Evolutionary conservation across 768 basidiomycete genomes (phyloP).

Genomic region (Fomitopsis serialis): DNA sequence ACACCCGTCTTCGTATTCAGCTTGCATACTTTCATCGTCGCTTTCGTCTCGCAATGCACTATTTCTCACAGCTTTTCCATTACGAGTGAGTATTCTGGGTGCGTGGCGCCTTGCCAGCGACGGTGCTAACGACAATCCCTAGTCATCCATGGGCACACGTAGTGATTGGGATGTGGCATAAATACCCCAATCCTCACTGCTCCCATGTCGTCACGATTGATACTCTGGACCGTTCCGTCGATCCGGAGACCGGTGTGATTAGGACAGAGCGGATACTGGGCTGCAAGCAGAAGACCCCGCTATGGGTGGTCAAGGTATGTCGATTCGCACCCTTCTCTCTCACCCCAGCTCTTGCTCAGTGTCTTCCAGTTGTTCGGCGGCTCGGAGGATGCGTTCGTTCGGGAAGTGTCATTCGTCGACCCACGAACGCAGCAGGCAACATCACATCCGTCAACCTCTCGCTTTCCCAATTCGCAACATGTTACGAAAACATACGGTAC

Average conservation of each 20-base stretch:
- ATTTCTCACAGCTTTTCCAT: conserved; percentile 79
- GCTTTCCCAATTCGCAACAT: conserved; percentile 90
- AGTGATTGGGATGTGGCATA: conserved; percentile 89
- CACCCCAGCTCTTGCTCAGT: not conserved
- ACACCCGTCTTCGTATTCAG: conserved; percentile 12
- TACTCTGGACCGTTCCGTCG: conserved; percentile 78
- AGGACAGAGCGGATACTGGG: conserved; percentile 87
- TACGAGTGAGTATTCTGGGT: conserved; percentile 62
- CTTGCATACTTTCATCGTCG: not conserved
- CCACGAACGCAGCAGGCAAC: conserved; percentile 75
- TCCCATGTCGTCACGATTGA: conserved; percentile 85
- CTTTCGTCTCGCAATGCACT: conserved; percentile 54
- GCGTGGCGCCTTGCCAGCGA: conserved; percentile 6
- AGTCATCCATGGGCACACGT: conserved; percentile 92
- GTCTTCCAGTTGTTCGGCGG: conserved; percentile 73
- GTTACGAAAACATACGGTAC: conserved; percentile 87
- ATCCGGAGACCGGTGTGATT: conserved; percentile 81
- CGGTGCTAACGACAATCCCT: conserved; percentile 8
- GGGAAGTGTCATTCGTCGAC: conserved; percentile 92
- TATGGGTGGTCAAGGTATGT: conserved; percentile 89
- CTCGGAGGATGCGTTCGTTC: conserved; percentile 90
- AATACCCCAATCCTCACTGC: conserved; percentile 93
- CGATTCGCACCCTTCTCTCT: not conserved
- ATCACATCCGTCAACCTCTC: conserved; percentile 93
- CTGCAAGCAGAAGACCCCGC: conserved; percentile 87